A percentile compares a stretch with the other conserved stretches of the same genome.
These are phyloP conservation scores for Salix purpurea DNA, from an alignment of 345 rosid genomes.

Conservation along the genomic window DNA sequence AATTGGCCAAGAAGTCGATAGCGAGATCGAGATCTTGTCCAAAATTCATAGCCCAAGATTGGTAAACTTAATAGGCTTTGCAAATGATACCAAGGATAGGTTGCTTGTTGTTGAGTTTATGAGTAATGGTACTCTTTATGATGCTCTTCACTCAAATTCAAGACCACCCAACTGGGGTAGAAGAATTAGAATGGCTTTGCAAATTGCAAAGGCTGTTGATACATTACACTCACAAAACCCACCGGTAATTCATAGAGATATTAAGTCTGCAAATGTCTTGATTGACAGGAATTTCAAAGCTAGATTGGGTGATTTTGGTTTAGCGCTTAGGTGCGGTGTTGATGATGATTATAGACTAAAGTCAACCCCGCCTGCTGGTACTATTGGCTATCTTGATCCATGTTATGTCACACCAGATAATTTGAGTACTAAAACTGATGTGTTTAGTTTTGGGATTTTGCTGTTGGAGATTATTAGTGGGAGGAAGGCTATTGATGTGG, in stretches of 20 bases:
- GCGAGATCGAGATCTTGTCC: constrained; percentile 93
- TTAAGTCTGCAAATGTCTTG: constrained; percentile 96
- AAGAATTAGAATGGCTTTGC: constrained; percentile 71
- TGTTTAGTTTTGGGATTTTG: constrained; percentile 96
- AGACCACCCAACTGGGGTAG: constrained; percentile 71
- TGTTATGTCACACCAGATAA: constrained; percentile 94
- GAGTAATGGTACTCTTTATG: constrained; percentile 90
- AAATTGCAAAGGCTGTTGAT: constrained; percentile 76
- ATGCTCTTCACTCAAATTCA: constrained; percentile 68
- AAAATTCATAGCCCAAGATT: constrained; percentile 80
- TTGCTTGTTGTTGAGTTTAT: constrained; percentile 86
- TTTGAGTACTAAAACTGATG: constrained; percentile 90
- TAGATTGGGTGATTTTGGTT: constrained; percentile 89
- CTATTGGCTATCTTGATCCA: constrained; percentile 95
- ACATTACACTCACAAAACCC: constrained; percentile 72
- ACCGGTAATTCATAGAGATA: constrained; percentile 82
- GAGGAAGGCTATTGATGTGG: constrained; percentile 87
- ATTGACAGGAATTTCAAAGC: constrained; percentile 87
- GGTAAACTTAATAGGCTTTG: constrained; percentile 85
- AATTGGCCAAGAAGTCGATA: constrained; percentile 62
- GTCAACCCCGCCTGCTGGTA: constrained; percentile 98
- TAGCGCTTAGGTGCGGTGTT: constrained; percentile 76
- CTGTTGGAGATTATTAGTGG: constrained; percentile 89
- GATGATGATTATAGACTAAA: constrained; percentile 62
- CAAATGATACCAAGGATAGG: constrained; percentile 64